Base-by-base conservation (phyloP, 306 rosid genomes). In the Vigna hirtella region DNA sequence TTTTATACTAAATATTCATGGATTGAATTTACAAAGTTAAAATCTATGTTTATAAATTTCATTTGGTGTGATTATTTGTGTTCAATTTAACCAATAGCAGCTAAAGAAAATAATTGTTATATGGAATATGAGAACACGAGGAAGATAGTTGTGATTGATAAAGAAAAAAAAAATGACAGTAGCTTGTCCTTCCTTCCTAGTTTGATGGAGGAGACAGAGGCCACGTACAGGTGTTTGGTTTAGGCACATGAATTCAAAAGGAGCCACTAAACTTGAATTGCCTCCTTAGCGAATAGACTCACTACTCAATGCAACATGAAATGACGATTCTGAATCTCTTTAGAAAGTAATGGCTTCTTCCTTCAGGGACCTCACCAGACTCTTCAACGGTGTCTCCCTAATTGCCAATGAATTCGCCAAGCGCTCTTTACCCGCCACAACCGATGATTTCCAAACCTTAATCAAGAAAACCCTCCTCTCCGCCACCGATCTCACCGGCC, bases 401-500 rank as follows among this genome's bases (percentile, higher is more conserved):
- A 13, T 95, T 66, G 93, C 98, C 43, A 91, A 78, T 74, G 97
- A 95, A 77, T 70, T 91, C 38, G 80, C 81, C 1, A 83, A 80
- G 9, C 90, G 84, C 69, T 85, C 95, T 30, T 84, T 81, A 17
- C 68, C 87, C 57, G 82, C 86, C 75, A 57, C 63, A 57, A 57
- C 63, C n/a, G 5, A 6, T 6, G 83, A 91, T 43, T 72, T 91
- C 32, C 58, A 84, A 82, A 77, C 88, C 84, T 85, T 90, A 43
- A 63, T 86, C 17, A 92, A 88, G 75, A 87, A 77, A 28, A 84
- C 86, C 26, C 62, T 95, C 30, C 65, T 92, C 50, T 87, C 91
- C 28, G 90, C 89, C 85, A 90, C 98, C 50, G 91, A 92, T 77
- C 77, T 94, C 63, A 74, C 93, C 75, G 97, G 97, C 70, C 82